These are phyloP conservation scores for Yamadazyma membranifaciens DNA, from an alignment of 1,139 yeast genomes.

Conservation along the genomic window DNA sequence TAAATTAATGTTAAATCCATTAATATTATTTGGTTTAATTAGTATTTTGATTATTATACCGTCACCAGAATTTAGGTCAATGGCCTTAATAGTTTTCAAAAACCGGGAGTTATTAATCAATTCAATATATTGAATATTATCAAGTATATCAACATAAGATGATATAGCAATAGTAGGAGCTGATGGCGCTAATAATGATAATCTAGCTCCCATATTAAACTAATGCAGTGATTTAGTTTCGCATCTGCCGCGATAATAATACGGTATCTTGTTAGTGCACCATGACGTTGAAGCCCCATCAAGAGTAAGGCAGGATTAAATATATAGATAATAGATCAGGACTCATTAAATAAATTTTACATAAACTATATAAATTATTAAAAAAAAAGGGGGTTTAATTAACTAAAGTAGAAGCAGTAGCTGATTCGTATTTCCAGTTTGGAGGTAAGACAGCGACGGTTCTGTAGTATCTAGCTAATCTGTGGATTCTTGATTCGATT, in stretches of 20 bases:
- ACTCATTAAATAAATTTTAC: constrained; percentile 6
- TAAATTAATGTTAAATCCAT: constrained; percentile 25
- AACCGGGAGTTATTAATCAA: constrained; percentile 76
- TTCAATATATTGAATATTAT: constrained; percentile 69
- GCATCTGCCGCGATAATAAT: background rate
- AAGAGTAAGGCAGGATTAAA: background rate
- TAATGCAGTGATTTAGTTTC: background rate
- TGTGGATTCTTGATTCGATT: constrained; percentile 99
- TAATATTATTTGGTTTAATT: constrained; percentile 59
- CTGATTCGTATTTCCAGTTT: constrained; percentile 99
- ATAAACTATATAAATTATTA: constrained; percentile 6
- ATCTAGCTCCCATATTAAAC: constrained; percentile 72
- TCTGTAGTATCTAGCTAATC: constrained; percentile 99
- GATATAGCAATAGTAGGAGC: constrained; percentile 92
- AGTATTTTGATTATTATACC: constrained; percentile 74
- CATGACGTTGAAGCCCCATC: too few species aligned
- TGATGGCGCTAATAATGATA: constrained; percentile 83
- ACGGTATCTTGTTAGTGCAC: constrained; percentile 3
- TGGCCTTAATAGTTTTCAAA: constrained; percentile 80
- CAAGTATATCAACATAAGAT: constrained; percentile 80
- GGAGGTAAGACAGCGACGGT: constrained; percentile 98
- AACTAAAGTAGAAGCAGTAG: constrained; percentile 99
- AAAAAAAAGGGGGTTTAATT: constrained; percentile 57
- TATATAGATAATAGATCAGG: background rate
- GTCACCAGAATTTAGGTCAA: constrained; percentile 59